Percentiles rank a stretch among this genome's conserved stretches.
phyloP scores from a whole-genome alignment of 768 basidiomycete genomes.

The Suillus decipiens region DNA sequence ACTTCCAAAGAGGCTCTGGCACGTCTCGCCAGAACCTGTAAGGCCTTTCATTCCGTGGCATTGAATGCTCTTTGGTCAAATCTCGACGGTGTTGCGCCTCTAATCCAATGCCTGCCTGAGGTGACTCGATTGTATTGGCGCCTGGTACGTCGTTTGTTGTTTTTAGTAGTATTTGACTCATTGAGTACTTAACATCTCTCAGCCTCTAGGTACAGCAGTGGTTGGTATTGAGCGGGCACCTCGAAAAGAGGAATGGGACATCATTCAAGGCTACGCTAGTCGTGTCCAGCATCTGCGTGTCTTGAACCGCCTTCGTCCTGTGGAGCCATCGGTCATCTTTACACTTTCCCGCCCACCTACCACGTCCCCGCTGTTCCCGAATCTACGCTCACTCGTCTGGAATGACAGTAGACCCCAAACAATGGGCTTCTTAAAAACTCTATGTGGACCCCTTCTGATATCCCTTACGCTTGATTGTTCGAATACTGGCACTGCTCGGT shows the following conservation, averaged over 20 bases:
- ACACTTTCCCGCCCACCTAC: conserved; percentile 1
- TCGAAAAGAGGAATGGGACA: background rate
- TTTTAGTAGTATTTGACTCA: background rate
- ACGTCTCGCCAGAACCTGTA: conserved; percentile 27
- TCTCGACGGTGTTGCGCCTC: conserved; percentile 21
- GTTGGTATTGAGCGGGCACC: background rate
- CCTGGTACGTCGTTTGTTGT: background rate
- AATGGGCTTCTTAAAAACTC: background rate
- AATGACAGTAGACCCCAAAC: background rate
- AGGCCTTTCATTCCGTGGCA: conserved; percentile 21
- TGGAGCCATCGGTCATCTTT: background rate
- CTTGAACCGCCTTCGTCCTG: background rate
- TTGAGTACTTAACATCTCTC: background rate
- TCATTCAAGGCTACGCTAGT: background rate
- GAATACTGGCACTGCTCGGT: background rate
- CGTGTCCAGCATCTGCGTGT: background rate
- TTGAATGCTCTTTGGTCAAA: conserved; percentile 28
- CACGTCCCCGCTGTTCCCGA: background rate
- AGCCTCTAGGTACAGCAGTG: conserved; percentile 1
- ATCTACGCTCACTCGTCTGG: conserved; percentile 2
- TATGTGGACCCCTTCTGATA: background rate
- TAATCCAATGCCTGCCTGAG: conserved; percentile 25
- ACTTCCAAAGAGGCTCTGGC: conserved; percentile 17
- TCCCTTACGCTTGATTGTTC: background rate
- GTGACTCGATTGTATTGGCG: background rate